phyloP scores from a whole-genome alignment of 164 flowering plant genomes.

The Vitis cinerea region DNA sequence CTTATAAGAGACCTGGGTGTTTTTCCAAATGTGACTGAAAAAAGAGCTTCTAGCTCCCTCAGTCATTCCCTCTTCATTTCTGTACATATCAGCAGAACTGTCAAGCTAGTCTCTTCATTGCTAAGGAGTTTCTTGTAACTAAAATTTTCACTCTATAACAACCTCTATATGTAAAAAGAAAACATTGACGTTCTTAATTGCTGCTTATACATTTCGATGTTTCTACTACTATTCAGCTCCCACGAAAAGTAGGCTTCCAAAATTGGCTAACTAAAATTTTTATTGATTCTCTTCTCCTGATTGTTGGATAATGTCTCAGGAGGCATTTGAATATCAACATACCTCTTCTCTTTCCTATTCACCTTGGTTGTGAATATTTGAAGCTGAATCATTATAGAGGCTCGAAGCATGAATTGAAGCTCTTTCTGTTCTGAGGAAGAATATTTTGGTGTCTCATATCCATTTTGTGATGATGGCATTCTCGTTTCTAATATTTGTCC shows the following conservation, averaged over 20 bases:
- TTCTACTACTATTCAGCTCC: no score
- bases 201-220: no score
- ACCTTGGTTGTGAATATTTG: background rate
- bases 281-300: no score
- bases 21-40: background rate
- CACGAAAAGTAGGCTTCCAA: no score
- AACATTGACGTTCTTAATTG: no score
- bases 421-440: background rate
- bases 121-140: no score
- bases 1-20: background rate
- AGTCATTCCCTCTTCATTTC: background rate
- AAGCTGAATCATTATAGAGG: background rate
- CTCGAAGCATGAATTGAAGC: background rate
- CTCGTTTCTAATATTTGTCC: background rate
- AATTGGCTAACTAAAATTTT: no score
- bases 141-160: no score
- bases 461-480: background rate
- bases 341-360: background rate
- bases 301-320: background rate
- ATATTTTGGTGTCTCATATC: background rate
- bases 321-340: background rate
- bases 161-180: no score
- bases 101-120: no score
- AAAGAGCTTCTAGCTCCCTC: background rate
- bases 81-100: no score